These are phyloP conservation scores for Exophiala mesophila DNA, from an alignment of 2,329 filamentous ascomycete species.

Conservation along the genomic window DNA sequence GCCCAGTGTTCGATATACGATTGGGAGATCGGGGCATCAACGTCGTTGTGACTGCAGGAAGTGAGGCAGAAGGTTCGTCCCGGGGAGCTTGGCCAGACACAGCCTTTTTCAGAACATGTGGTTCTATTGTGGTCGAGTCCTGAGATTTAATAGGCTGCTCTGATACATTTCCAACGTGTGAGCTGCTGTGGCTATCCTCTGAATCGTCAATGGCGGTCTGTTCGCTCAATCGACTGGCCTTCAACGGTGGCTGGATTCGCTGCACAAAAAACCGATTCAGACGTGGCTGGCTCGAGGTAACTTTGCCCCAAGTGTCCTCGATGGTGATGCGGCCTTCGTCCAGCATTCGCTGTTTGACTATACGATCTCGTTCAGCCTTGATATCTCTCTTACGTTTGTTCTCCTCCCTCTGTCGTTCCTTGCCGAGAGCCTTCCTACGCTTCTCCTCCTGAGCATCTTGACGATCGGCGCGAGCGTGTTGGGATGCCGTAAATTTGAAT, in stretches of 20 bases:
- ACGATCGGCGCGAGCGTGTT: slow-evolving; percentile 22
- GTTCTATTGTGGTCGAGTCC: not conserved
- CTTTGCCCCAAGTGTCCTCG: slow-evolving; percentile 27
- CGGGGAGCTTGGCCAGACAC: not conserved
- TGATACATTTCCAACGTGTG: not conserved
- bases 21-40: not conserved
- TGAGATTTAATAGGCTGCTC: not conserved
- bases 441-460: slow-evolving; percentile 21
- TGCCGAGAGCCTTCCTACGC: slow-evolving; percentile 21
- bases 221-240: not conserved
- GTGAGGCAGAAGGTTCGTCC: not conserved
- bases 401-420: slow-evolving; percentile 18
- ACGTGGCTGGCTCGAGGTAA: slow-evolving; percentile 23
- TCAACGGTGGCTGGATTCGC: not conserved
- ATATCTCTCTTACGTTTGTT: slow-evolving; percentile 26
- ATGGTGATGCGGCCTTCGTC: slow-evolving; percentile 23
- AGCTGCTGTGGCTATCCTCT: not conserved
- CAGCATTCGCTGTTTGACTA: slow-evolving; percentile 20
- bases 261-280: slow-evolving; percentile 24
- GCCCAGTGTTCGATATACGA: not conserved
- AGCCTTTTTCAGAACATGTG: not conserved
- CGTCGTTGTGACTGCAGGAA: not conserved
- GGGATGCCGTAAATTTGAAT: slow-evolving; percentile 22
- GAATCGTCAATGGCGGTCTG: not conserved
- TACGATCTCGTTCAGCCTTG: slow-evolving; percentile 21